A percentile compares a stretch with the other conserved stretches of the same genome.
Conservation (phyloP, 2,329 filamentous ascomycete genomes). For the Epichloe bromicola region DNA sequence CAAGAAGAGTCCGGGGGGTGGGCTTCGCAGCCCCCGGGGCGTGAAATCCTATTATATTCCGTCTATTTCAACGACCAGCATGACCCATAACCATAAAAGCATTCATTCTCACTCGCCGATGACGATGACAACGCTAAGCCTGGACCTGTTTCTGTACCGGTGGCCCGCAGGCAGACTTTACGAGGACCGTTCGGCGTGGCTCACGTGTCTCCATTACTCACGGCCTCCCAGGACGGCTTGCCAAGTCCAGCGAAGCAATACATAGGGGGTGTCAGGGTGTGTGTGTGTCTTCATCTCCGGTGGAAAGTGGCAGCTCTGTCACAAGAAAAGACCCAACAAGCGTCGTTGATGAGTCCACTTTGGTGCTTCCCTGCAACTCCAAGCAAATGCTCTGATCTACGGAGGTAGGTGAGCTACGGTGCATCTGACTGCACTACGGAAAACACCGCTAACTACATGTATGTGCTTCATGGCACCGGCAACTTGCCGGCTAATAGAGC, state of each 20-base stretch:
- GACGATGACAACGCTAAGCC: not conserved
- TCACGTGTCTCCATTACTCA: not conserved
- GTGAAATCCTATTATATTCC: constrained; percentile 6
- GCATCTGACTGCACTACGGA: not conserved
- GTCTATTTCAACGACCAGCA: not conserved
- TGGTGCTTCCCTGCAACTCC: not conserved
- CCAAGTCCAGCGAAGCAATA: not conserved
- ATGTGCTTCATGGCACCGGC: too few relatives aligned
- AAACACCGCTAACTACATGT: not conserved
- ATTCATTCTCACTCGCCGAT: not conserved
- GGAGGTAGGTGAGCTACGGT: not conserved
- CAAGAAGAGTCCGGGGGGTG: constrained; percentile 7
- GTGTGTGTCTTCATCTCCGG: not conserved
- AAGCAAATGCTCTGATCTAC: not conserved
- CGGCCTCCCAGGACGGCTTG: not conserved
- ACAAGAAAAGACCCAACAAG: not conserved
- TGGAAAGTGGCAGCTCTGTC: not conserved
- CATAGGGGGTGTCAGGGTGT: too few relatives aligned
- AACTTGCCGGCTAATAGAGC: too few relatives aligned
- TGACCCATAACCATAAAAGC: not conserved
- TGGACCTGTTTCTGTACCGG: not conserved
- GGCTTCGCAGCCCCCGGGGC: constrained; percentile 3
- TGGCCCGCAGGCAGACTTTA: not conserved
- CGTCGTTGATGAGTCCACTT: not conserved
- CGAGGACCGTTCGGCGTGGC: constrained; percentile 3